These are phyloP conservation scores for Aureococcus anophagefferens DNA, from an alignment of 108 stramenopile species.

Conservation along the genomic window DNA sequence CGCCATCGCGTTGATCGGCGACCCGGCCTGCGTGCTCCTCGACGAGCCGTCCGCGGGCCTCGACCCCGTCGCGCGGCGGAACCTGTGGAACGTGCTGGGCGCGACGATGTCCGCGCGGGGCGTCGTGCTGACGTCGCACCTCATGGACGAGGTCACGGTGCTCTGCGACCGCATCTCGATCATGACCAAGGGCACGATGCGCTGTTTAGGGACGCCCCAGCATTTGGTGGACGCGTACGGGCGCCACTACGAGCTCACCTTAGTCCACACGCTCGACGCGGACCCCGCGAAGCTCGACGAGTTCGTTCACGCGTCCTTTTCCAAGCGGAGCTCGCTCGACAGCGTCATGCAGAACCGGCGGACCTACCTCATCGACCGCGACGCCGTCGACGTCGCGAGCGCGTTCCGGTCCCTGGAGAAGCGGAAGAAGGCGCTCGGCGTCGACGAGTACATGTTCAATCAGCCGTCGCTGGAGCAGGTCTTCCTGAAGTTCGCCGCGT, in stretches of 20 bases:
- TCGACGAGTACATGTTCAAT: too few species aligned
- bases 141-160: constrained; percentile 50
- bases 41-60: constrained; percentile 48
- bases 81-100: constrained; percentile 17
- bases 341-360: too few species aligned
- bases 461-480: too few species aligned
- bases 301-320: too few species aligned
- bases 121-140: constrained; percentile 49
- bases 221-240: constrained; percentile 47
- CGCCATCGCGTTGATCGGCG: constrained; percentile 48
- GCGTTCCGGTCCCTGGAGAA: too few species aligned
- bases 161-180: constrained; percentile 46
- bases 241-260: constrained; percentile 50
- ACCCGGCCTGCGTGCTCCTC: constrained; percentile 35
- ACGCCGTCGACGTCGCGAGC: too few species aligned
- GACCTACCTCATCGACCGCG: too few species aligned
- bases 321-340: too few species aligned
- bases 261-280: too few species aligned
- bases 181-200: constrained; percentile 39
- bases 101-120: not conserved
- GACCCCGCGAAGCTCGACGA: too few species aligned
- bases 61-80: constrained; percentile 36
- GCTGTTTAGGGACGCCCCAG: constrained; percentile 38
- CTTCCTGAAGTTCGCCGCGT: too few species aligned
- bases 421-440: too few species aligned